These are phyloP conservation scores for Ogataea populi-albae DNA, from an alignment of 805 yeast genomes.

Conservation along the genomic window DNA sequence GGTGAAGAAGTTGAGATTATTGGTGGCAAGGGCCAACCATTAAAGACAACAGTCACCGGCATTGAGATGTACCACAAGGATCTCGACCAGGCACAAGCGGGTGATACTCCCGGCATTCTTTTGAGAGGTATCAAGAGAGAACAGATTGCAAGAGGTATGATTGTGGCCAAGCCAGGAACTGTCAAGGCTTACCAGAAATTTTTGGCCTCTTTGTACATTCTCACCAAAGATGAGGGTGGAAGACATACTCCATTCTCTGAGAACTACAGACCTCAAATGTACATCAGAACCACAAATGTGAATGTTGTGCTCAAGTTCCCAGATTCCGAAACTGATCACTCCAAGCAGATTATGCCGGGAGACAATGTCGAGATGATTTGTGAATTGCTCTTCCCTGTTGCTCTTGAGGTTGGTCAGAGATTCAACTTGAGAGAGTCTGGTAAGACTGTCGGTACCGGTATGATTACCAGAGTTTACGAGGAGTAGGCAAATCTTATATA, in stretches of 20 bases:
- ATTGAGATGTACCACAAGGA: constrained; percentile 99
- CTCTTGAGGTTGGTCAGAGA: constrained; percentile 94
- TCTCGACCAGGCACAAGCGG: constrained; percentile 95
- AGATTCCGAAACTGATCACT: constrained; percentile 70
- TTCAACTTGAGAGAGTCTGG: constrained; percentile 99
- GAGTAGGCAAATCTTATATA: too few relatives aligned
- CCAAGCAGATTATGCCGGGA: constrained; percentile 94
- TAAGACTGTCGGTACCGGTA: constrained; percentile 98
- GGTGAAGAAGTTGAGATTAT: constrained; percentile 99
- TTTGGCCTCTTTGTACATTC: constrained; percentile 88
- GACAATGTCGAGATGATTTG: constrained; percentile 97
- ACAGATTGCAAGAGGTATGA: constrained; percentile 96
- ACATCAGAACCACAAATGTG: constrained; percentile 93
- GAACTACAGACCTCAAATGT: constrained; percentile 97
- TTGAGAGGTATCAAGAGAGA: constrained; percentile 99
- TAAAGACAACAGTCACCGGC: constrained; percentile 95
- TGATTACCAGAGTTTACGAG: constrained; percentile 69
- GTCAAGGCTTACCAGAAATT: constrained; percentile 91
- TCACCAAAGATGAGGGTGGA: constrained; percentile 98
- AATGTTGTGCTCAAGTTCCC: constrained; percentile 91
- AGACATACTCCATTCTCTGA: constrained; percentile 97
- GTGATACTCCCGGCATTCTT: constrained; percentile 97
- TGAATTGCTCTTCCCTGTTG: constrained; percentile 85
- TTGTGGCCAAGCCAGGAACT: constrained; percentile 87
- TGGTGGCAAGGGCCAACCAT: constrained; percentile 80